phyloP scores from a whole-genome alignment of 768 basidiomycete species.

The Lenzites betulinus region DNA sequence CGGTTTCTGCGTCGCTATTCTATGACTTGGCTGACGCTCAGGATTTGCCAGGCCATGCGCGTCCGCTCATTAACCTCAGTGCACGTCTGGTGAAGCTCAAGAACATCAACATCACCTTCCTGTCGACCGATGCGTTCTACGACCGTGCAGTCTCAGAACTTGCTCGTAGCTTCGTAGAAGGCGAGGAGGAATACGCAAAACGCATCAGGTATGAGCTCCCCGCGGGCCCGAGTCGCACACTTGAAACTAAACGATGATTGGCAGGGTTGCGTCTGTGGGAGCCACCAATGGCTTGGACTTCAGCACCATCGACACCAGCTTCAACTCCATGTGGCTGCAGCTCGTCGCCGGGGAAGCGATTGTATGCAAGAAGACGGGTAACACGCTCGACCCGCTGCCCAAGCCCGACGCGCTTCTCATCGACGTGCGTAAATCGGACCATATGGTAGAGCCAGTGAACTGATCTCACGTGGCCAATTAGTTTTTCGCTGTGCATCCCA shows the following conservation, averaged over 20 bases:
- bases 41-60: constrained; percentile 12
- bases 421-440: constrained; percentile 23
- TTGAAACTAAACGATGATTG: too few species aligned
- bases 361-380: constrained; percentile 13
- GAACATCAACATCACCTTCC: constrained; percentile 13
- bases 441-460: background rate
- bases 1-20: background rate
- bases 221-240: background rate
- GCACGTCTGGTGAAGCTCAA: constrained; percentile 17
- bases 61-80: constrained; percentile 17
- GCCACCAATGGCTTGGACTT: background rate
- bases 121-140: constrained; percentile 9
- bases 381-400: background rate
- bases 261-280: constrained; percentile 17
- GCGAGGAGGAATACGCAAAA: constrained; percentile 2
- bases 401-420: constrained; percentile 19
- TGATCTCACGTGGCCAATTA: background rate
- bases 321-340: constrained; percentile 11
- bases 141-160: constrained; percentile 15
- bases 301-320: background rate
- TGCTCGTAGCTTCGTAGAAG: constrained; percentile 7
- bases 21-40: background rate
- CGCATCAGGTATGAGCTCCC: constrained; percentile 2
- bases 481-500: constrained; percentile 4
- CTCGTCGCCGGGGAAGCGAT: constrained; percentile 7